A percentile compares a stretch with the other conserved stretches of the same genome.
Evolutionary conservation across 306 rosid species (phyloP).

Genomic region (Cyamopsis tetragonoloba): DNA sequence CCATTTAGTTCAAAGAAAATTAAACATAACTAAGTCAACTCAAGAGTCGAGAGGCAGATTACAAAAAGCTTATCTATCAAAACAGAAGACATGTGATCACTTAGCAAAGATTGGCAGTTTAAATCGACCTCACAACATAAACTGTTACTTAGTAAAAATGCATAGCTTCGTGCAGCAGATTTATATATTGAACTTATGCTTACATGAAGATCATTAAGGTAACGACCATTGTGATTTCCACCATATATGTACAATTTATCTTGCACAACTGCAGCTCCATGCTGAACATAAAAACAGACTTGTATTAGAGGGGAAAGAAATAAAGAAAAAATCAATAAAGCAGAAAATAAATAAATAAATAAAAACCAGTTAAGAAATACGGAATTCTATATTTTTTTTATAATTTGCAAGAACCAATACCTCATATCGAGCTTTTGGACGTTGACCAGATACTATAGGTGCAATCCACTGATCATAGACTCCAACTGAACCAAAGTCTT

Average conservation of each 20-base stretch:
- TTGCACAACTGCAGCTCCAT: constrained; percentile 83
- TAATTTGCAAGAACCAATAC: constrained; percentile 36
- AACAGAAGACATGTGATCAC: background rate
- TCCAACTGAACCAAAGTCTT: constrained; percentile 60
- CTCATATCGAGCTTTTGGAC: constrained; percentile 90
- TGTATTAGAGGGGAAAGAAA: constrained; percentile 23
- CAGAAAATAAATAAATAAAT: background rate
- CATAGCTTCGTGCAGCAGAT: constrained; percentile 4
- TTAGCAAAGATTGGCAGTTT: background rate
- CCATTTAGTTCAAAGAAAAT: background rate
- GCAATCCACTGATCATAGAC: constrained; percentile 84
- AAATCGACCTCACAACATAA: constrained; percentile 9
- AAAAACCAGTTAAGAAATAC: background rate
- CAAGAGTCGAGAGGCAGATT: background rate
- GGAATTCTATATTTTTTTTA: constrained; percentile 19
- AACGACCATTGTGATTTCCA: constrained; percentile 98
- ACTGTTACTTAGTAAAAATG: background rate
- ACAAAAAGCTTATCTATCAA: background rate
- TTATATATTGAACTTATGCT: constrained; percentile 37
- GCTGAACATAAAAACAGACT: constrained; percentile 51
- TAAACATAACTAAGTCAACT: background rate
- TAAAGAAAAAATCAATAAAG: background rate
- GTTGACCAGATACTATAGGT: constrained; percentile 66
- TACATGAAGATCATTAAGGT: constrained; percentile 86
- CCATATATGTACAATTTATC: constrained; percentile 93